These are phyloP conservation scores for Aspergillus fumigatiaffinis DNA, from an alignment of 2,329 filamentous ascomycete genomes.

Conservation along the genomic window DNA sequence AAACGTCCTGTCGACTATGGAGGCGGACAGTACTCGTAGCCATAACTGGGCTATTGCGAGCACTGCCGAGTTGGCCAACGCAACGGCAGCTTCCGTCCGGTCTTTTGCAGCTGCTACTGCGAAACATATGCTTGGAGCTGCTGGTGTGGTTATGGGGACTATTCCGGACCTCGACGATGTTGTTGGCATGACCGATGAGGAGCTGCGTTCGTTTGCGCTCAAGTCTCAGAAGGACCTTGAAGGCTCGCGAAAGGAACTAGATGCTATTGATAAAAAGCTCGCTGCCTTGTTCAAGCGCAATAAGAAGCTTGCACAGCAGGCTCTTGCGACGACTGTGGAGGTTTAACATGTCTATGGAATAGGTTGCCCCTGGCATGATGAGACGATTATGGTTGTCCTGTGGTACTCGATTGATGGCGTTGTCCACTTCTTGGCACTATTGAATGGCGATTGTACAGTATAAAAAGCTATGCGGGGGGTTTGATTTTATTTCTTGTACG, in stretches of 20 bases:
- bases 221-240: conserved; percentile 63
- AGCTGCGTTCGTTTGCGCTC: conserved; percentile 36
- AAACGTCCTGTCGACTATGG: conserved; percentile 38
- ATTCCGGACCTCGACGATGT: conserved; percentile 38
- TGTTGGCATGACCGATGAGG: conserved; percentile 40
- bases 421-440: background rate
- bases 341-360: background rate
- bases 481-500: background rate
- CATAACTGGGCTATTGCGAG: conserved; percentile 37
- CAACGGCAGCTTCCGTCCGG: conserved; percentile 32
- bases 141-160: conserved; percentile 27
- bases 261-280: conserved; percentile 43
- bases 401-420: background rate
- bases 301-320: conserved; percentile 42
- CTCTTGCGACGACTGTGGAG: conserved; percentile 28
- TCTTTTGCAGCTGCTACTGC: conserved; percentile 34
- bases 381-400: no score
- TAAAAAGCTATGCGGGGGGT: background rate
- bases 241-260: conserved; percentile 64
- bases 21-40: conserved; percentile 36
- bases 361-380: background rate
- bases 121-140: conserved; percentile 35
- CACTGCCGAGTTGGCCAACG: conserved; percentile 32
- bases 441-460: background rate
- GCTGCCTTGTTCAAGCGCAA: conserved; percentile 39